Conservation (phyloP, 2,329 filamentous ascomycete species). For the Aspergillaceae sp. region DNA sequence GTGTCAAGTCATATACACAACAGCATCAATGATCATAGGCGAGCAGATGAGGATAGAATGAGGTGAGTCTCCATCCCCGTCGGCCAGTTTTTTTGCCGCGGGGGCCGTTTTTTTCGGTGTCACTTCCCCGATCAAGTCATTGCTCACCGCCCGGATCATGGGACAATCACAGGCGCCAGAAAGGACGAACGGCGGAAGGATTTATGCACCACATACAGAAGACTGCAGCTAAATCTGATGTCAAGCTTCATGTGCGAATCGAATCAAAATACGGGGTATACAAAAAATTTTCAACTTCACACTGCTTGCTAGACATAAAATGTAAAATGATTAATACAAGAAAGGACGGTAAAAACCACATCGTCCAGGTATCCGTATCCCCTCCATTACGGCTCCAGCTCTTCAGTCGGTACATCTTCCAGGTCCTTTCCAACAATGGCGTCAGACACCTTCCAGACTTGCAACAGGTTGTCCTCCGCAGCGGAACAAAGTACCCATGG, state of each 20-base stretch:
- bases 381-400: constrained; percentile 51
- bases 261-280: too few species aligned
- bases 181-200: neutral
- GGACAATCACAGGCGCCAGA: neutral
- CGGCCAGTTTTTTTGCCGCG: neutral
- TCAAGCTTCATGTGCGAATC: neutral
- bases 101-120: neutral
- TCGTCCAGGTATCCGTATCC: constrained; percentile 5
- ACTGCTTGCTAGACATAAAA: neutral
- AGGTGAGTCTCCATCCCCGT: too few species aligned
- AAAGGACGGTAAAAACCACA: constrained; percentile 1
- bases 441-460: constrained; percentile 84
- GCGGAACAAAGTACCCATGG: constrained; percentile 95
- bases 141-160: neutral
- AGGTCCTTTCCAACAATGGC: constrained; percentile 72
- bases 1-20: neutral
- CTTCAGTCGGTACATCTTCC: constrained; percentile 65
- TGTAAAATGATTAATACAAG: constrained; percentile 1
- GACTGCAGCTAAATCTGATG: neutral
- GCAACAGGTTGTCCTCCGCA: constrained; percentile 91
- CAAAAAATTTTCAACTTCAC: neutral
- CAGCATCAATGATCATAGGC: neutral
- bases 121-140: neutral
- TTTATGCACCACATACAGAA: neutral
- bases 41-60: neutral